A percentile compares a stretch with the other conserved stretches of the same genome.
Conservation (phyloP, 1,284 basidiomycete species). For the Fistulina hepatica region DNA sequence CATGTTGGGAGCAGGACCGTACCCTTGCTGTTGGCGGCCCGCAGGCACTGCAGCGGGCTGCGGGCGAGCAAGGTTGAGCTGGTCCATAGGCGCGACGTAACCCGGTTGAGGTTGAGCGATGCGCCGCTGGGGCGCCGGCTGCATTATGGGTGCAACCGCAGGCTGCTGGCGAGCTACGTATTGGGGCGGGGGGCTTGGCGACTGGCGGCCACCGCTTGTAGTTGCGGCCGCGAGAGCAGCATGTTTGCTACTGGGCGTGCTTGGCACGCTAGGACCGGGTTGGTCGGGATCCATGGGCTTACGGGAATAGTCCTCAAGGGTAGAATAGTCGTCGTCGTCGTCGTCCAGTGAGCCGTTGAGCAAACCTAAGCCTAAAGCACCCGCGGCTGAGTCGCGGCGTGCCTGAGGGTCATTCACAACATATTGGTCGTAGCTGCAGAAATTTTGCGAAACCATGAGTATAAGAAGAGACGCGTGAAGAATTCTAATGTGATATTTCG, state of each 20-base stretch:
- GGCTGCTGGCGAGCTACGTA: slow-evolving; percentile 6
- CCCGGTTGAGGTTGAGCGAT: slow-evolving; percentile 63
- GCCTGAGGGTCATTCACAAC: slow-evolving; percentile 25
- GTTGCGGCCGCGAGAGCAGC: slow-evolving; percentile 12
- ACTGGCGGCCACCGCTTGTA: no score
- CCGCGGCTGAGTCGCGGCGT: slow-evolving; percentile 40
- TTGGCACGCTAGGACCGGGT: background rate
- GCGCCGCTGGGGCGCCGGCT: slow-evolving; percentile 15
- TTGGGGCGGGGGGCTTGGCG: no score
- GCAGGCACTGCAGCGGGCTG: slow-evolving; percentile 30
- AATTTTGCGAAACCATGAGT: no score
- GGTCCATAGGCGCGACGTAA: slow-evolving; percentile 56
- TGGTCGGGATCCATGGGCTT: slow-evolving; percentile 1
- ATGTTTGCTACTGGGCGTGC: slow-evolving; percentile 14
- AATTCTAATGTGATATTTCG: slow-evolving; percentile 5
- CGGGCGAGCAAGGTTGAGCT: slow-evolving; percentile 43
- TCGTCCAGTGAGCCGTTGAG: slow-evolving; percentile 39
- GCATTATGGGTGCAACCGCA: slow-evolving; percentile 8
- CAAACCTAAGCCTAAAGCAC: slow-evolving; percentile 40
- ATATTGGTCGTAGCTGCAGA: slow-evolving; percentile 53
- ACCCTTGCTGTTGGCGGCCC: slow-evolving; percentile 23
- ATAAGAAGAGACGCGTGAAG: slow-evolving; percentile 8
- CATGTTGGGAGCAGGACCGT: slow-evolving; percentile 11
- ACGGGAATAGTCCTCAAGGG: background rate
- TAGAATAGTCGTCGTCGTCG: slow-evolving; percentile 26